phyloP scores from a whole-genome alignment of 331 rosid genomes.

The Arachis monticola region DNA sequence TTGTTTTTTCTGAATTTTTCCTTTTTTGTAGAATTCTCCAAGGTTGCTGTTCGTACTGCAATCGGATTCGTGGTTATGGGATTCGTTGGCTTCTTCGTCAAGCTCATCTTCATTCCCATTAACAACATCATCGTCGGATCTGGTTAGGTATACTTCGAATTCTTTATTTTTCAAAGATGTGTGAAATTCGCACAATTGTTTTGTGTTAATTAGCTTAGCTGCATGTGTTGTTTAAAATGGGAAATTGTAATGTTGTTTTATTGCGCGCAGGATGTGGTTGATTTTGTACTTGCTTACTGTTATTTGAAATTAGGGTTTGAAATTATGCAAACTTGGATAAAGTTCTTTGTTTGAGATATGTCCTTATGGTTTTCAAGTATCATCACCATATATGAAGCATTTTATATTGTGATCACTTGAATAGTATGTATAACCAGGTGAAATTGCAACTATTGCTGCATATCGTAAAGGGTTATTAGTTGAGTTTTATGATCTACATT shows the following conservation, averaged over 20 bases:
- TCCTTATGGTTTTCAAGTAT: too few species aligned
- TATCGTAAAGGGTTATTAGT: too few species aligned
- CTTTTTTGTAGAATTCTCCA: slow-evolving; percentile 58
- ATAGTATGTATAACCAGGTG: too few species aligned
- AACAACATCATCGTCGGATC: slow-evolving; percentile 85
- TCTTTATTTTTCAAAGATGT: not conserved
- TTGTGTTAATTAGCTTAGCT: not conserved
- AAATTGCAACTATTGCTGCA: too few species aligned
- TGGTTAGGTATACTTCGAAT: slow-evolving; percentile 46
- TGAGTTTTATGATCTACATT: too few species aligned
- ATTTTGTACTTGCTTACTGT: not conserved
- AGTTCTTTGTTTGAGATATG: not conserved
- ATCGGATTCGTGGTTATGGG: slow-evolving; percentile 89
- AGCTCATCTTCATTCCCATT: slow-evolving; percentile 85
- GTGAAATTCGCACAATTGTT: not conserved
- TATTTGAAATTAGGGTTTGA: not conserved
- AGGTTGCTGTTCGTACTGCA: slow-evolving; percentile 62
- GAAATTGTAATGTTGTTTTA: too few species aligned
- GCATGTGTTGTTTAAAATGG: not conserved
- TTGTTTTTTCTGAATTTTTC: too few species aligned
- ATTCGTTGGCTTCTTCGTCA: slow-evolving; percentile 79
- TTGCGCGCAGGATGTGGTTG: not conserved
- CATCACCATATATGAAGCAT: too few species aligned
- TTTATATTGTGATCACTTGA: too few species aligned
- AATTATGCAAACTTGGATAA: not conserved